Evolutionary conservation across 179 eudicot genomes (phyloP), one percentile per base, ranked within the genome.

Genomic region (Sideroxylon spinosum): DNA sequence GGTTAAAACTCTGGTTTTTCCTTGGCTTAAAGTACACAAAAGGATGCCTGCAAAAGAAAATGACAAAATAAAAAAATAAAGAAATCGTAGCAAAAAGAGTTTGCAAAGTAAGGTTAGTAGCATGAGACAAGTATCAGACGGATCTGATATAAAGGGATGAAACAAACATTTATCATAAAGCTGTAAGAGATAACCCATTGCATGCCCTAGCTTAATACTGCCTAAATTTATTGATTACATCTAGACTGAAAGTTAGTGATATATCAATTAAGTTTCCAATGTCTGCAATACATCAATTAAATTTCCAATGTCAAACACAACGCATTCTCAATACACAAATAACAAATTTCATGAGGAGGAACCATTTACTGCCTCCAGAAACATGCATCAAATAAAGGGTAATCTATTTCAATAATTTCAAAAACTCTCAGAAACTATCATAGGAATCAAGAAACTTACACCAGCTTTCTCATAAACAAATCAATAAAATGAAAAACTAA

Each of bases 201-300:
- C 44, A 1, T 37, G 44, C 44, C 44, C 44, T 57, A 14, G 7
- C 61, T n/a, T 22, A 14, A 19, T 62, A 60, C 64, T 60, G 23
- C 23, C 64, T 60, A n/a, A 60, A 60, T 60, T 60, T 19, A 20
- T n/a, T 60, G 25, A 60, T 60, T 20, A 60, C 64, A 60, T 20
- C 20, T 60, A 20, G 23, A 60, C 64, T 60, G 25, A 7, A n/a
- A 60, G 26, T 20, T 60, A n/a, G 25, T 9, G 6, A n/a, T 60
- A 6, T 60, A 23, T 60, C 25, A 60, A 64, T 64, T 64, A 32
- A 61, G 2, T 23, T 61, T 64, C 49, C 74, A 81, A 73, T 49
- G 85, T 84, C 32, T n/a, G n/a, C n/a, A n/a, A n/a, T n/a, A n/a
- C n/a, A n/a, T n/a, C n/a, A n/a, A n/a, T n/a, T n/a, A n/a, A n/a